Evolutionary conservation across 2,329 filamentous ascomycete genomes (phyloP), one percentile per base, ranked within the genome.

Genomic region (Neoscytalidium dimidiatum): DNA sequence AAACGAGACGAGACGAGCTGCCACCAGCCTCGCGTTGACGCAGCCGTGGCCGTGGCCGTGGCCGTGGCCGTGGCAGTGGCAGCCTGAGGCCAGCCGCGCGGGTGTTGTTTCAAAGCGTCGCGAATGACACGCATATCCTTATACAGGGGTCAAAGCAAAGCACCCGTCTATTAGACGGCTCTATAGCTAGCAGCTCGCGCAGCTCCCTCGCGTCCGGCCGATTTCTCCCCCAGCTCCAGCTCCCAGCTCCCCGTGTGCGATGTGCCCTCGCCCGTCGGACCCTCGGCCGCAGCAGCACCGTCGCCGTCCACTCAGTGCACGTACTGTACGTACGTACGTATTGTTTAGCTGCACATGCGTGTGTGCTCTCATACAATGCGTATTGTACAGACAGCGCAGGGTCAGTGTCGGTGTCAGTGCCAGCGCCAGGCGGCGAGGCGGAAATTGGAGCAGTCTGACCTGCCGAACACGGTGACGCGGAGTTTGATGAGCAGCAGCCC

Each of bases 401-500:
- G n/a, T n/a, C n/a, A n/a, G n/a, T n/a, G n/a, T n/a, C n/a, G n/a
- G n/a, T n/a, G n/a, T n/a, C n/a, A n/a, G n/a, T n/a, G n/a, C n/a
- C n/a, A n/a, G n/a, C n/a, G n/a, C n/a, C n/a, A 41, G 38, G 38
- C 9, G n/a, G 6, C 35, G 35, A 29, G 52, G 38, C 41, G 9
- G 38, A 17, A 31, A 33, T 26, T 43, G 35, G 19, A 23, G 19
- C 31, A 17, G 19, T 9, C 23, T 4, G 21, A 44, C 53, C 53
- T 58, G 35, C 53, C 53, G 8, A 29, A 44, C 7, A 29, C 8
- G 31, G 51, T 11, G 49, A 33, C 13, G 49, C 51, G 33, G 31
- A 23, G 51, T 43, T 43, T 58, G 38, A 58, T 58, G 53, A 58
- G 19, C 53, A 58, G 19, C 53, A 26, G 52, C 31, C 31, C 26